These are phyloP conservation scores for Irpex sp. DNA, from an alignment of 1,284 basidiomycete species.

Conservation along the genomic window DNA sequence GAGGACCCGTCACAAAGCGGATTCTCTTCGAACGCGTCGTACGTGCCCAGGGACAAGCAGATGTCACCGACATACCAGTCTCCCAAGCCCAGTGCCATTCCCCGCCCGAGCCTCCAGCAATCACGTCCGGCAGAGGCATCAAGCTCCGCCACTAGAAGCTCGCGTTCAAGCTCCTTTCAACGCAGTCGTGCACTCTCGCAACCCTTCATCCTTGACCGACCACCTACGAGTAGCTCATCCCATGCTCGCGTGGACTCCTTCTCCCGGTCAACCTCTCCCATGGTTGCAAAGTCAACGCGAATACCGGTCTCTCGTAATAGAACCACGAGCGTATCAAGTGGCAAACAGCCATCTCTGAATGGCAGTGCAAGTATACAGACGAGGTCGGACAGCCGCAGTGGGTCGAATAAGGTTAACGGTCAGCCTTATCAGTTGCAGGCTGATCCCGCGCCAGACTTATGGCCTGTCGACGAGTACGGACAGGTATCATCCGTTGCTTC, in stretches of 20 bases:
- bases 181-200: conserved; percentile 60
- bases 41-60: conserved; percentile 16
- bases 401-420: conserved; percentile 10
- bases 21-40: conserved; percentile 20
- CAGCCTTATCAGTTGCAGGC: conserved; percentile 14
- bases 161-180: conserved; percentile 19
- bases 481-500: conserved; percentile 22
- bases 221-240: conserved; percentile 23
- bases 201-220: conserved; percentile 39
- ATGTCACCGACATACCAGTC: conserved; percentile 20
- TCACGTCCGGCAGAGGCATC: conserved; percentile 23
- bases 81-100: conserved; percentile 42
- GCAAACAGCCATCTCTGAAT: conserved; percentile 20
- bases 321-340: conserved; percentile 41
- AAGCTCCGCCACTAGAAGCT: conserved; percentile 13
- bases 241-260: conserved; percentile 20
- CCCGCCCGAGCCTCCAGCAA: conserved; percentile 42
- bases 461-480: conserved; percentile 24
- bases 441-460: conserved; percentile 18
- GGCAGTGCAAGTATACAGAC: conserved; percentile 2
- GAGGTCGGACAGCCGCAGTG: conserved; percentile 15
- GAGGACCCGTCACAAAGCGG: conserved; percentile 29
- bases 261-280: conserved; percentile 37
- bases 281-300: conserved; percentile 39
- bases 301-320: conserved; percentile 45